These are phyloP conservation scores for Saccharomyces hybrid DNA, from an alignment of 1,139 yeast species.

Conservation along the genomic window DNA sequence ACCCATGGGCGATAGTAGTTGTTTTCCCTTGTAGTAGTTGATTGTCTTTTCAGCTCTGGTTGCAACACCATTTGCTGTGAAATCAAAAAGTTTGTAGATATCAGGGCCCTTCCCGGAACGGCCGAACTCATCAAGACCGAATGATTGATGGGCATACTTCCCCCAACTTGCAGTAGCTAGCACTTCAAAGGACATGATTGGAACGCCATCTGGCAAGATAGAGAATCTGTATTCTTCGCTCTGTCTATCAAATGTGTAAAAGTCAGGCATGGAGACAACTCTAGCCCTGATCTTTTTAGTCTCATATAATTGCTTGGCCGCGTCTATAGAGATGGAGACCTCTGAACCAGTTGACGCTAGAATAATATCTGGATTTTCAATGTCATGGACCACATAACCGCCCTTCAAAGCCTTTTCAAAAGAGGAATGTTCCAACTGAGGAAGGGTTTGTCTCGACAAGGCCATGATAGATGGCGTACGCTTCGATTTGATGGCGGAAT, in stretches of 20 bases:
- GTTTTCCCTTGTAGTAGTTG: slow-evolving; percentile 71
- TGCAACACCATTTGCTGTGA: slow-evolving; percentile 87
- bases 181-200: slow-evolving; percentile 88
- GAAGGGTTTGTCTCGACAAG: slow-evolving; percentile 92
- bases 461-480: slow-evolving; percentile 85
- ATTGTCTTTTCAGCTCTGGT: slow-evolving; percentile 72
- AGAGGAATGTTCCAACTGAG: slow-evolving; percentile 88
- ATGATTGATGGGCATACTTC: slow-evolving; percentile 89
- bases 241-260: slow-evolving; percentile 81
- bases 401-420: slow-evolving; percentile 91
- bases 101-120: slow-evolving; percentile 85
- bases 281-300: slow-evolving; percentile 61
- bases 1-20: slow-evolving; percentile 64
- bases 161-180: slow-evolving; percentile 88
- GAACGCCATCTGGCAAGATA: slow-evolving; percentile 88
- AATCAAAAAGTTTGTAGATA: slow-evolving; percentile 74
- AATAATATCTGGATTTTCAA: slow-evolving; percentile 63
- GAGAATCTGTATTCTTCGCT: slow-evolving; percentile 65
- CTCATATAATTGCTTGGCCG: slow-evolving; percentile 57
- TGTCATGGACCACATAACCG: slow-evolving; percentile 72
- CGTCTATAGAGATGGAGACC: slow-evolving; percentile 74
- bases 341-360: slow-evolving; percentile 93
- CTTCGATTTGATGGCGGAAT: slow-evolving; percentile 60
- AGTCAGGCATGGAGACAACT: slow-evolving; percentile 88
- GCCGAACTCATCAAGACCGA: slow-evolving; percentile 92